A percentile compares a stretch with the other conserved stretches of the same genome.
These are phyloP conservation scores for Paraphoma sp. DNA, from an alignment of 2,329 filamentous ascomycete species.

Conservation along the genomic window DNA sequence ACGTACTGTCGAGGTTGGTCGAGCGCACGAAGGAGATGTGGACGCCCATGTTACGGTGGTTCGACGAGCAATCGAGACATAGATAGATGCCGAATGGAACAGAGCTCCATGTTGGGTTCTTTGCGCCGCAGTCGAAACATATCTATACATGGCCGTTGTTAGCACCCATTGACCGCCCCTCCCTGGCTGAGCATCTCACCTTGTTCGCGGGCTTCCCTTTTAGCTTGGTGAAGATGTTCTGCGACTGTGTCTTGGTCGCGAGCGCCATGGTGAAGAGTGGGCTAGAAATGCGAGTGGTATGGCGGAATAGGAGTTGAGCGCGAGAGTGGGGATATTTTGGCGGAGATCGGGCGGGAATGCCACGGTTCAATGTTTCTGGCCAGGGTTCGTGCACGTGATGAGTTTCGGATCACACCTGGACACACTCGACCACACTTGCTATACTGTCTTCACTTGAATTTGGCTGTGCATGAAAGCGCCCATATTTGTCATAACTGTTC, in stretches of 20 bases:
- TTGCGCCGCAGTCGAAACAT: slow-evolving; percentile 97
- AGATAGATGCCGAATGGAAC: slow-evolving; percentile 97
- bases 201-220: slow-evolving; percentile 95
- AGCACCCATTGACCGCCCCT: slow-evolving; percentile 29
- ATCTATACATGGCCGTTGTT: slow-evolving; percentile 62
- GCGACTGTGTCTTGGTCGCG: slow-evolving; percentile 92
- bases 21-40: slow-evolving; percentile 99
- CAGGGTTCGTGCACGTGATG: slow-evolving; percentile 18
- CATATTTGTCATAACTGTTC: no score
- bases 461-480: no score
- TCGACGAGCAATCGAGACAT: slow-evolving; percentile 95
- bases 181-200: slow-evolving; percentile 59
- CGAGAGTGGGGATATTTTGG: slow-evolving; percentile 39
- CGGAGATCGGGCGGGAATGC: slow-evolving; percentile 16
- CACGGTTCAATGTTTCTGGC: neutral
- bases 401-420: no score
- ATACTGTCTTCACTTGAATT: no score
- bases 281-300: slow-evolving; percentile 23
- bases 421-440: no score
- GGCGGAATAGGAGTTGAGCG: slow-evolving; percentile 33
- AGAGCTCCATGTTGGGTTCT: slow-evolving; percentile 98
- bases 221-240: slow-evolving; percentile 97
- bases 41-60: slow-evolving; percentile 96
- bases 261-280: slow-evolving; percentile 57
- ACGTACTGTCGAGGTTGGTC: slow-evolving; percentile 95